These are phyloP conservation scores for Mesotaenium endlicherianum DNA, from an alignment of 139 green algal genomes.

Conservation along the genomic window DNA sequence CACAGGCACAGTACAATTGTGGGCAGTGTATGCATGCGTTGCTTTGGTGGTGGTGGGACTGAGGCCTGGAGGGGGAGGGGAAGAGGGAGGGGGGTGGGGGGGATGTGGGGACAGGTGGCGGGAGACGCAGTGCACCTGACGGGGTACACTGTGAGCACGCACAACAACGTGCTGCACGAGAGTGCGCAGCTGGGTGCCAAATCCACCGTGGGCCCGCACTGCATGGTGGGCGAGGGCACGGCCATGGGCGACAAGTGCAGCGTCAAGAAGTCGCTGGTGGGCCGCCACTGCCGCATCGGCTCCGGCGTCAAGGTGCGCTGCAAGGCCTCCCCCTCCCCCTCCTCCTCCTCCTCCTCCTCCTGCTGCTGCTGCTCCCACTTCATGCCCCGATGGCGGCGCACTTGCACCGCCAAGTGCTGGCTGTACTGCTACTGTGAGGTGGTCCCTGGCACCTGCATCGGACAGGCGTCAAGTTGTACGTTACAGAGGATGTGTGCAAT, in stretches of 20 bases:
- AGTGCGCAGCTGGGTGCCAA: constrained; percentile 17
- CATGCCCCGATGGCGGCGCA: too few species aligned
- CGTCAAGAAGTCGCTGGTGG: constrained; percentile 84
- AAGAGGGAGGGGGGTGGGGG: background rate
- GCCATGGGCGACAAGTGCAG: constrained; percentile 78
- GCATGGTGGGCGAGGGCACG: constrained; percentile 70
- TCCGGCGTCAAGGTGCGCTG: constrained; percentile 67
- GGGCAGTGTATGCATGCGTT: too few species aligned
- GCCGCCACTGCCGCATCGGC: constrained; percentile 69
- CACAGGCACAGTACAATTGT: background rate
- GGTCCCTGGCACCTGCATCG: too few species aligned
- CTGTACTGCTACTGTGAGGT: too few species aligned
- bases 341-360: too few species aligned
- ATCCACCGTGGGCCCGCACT: constrained; percentile 47
- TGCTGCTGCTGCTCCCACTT: too few species aligned
- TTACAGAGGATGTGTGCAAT: too few species aligned
- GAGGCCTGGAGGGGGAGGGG: background rate
- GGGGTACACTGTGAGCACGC: too few species aligned
- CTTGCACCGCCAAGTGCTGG: too few species aligned
- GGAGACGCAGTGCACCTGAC: background rate
- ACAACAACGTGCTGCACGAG: constrained; percentile 1
- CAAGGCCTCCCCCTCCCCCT: too few species aligned
- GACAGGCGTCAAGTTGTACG: too few species aligned
- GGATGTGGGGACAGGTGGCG: background rate
- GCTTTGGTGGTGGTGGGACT: background rate